A percentile compares a stretch with the other conserved stretches of the same genome.
Evolutionary conservation across 495 filamentous ascomycete species (phyloP).

Genomic region (Tetracladium marchalianum): DNA sequence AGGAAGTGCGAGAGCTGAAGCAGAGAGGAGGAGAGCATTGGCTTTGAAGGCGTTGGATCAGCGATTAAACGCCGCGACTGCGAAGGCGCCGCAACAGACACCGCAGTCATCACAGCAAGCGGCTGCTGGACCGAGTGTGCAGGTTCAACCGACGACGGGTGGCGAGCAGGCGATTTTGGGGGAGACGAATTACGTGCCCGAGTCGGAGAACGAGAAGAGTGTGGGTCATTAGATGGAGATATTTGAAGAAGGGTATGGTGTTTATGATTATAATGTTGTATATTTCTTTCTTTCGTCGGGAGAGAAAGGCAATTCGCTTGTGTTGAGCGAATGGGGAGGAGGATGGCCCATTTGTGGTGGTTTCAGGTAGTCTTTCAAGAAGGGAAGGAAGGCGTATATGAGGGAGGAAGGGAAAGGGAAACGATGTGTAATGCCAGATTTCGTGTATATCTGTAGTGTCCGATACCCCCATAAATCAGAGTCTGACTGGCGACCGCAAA

Average conservation of each 20-base stretch:
- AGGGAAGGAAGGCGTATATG: too few relatives aligned
- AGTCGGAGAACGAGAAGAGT: constrained; percentile 38
- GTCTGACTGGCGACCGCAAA: too few relatives aligned
- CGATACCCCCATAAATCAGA: too few relatives aligned
- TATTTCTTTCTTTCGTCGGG: too few relatives aligned
- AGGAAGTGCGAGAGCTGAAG: constrained; percentile 78
- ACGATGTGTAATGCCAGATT: too few relatives aligned
- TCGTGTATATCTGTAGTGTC: too few relatives aligned
- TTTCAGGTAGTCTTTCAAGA: too few relatives aligned
- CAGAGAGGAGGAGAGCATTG: constrained; percentile 78
- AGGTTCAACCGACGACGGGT: constrained; percentile 37
- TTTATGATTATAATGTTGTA: not conserved
- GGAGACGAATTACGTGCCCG: constrained; percentile 59
- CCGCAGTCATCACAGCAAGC: constrained; percentile 27
- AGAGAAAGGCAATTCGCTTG: too few relatives aligned
- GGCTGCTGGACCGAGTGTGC: constrained; percentile 34
- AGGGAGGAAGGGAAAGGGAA: too few relatives aligned
- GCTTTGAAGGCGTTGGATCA: constrained; percentile 90
- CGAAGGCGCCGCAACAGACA: constrained; percentile 10
- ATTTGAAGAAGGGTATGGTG: not conserved
- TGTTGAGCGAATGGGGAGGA: too few relatives aligned
- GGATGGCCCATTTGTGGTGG: too few relatives aligned
- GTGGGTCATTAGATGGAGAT: constrained; percentile 1
- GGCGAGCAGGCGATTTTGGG: constrained; percentile 45
- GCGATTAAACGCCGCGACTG: constrained; percentile 73